Conservation (phyloP, 2,329 filamentous ascomycete genomes). For the Talaromyces sp. region DNA sequence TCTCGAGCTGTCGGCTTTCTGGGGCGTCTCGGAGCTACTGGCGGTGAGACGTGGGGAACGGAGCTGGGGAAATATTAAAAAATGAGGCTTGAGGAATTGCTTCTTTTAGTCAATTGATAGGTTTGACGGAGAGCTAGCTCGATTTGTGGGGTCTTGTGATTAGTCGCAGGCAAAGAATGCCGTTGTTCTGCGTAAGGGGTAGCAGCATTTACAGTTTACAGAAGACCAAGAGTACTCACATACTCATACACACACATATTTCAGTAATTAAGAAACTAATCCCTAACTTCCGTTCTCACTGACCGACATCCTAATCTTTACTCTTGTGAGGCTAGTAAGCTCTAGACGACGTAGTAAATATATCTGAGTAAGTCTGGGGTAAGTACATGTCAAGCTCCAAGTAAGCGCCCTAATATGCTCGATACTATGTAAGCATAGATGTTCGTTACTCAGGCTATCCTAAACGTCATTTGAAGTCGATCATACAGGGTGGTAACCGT, state of each 20-base stretch:
- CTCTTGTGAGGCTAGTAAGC: too few species aligned
- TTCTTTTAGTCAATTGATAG: constrained; percentile 3
- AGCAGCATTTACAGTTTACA: background rate
- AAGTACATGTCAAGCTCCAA: too few species aligned
- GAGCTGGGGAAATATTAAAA: background rate
- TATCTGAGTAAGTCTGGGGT: too few species aligned
- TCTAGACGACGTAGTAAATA: too few species aligned
- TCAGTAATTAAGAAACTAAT: too few species aligned
- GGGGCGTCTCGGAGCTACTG: background rate
- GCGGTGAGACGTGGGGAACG: constrained; percentile 10
- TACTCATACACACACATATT: too few species aligned
- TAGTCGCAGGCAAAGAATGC: background rate
- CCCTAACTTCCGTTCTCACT: too few species aligned
- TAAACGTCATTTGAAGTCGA: background rate
- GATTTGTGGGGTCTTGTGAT: constrained; percentile 1
- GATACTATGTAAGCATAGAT: too few species aligned
- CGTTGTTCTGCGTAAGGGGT: background rate
- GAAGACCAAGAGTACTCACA: too few species aligned
- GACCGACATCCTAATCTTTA: too few species aligned
- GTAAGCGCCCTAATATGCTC: too few species aligned
- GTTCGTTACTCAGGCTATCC: too few species aligned
- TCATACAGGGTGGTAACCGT: background rate
- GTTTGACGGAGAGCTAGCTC: background rate
- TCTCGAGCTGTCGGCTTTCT: background rate
- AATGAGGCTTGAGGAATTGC: background rate